Conservation (phyloP, 768 basidiomycete genomes). For the Cyathus striatus region DNA sequence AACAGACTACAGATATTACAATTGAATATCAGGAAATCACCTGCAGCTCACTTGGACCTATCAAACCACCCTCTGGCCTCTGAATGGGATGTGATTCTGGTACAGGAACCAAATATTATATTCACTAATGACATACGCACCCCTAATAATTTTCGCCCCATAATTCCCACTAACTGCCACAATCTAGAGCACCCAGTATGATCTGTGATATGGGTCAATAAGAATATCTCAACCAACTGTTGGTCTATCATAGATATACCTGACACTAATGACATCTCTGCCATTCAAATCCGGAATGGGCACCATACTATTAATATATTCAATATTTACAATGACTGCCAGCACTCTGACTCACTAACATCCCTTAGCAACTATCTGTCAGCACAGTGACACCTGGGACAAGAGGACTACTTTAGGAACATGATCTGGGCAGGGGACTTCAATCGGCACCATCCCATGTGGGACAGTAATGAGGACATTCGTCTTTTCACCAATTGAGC, state of each 20-base stretch:
- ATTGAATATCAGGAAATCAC: too few species aligned
- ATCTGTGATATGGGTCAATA: too few species aligned
- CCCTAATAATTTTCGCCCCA: not conserved
- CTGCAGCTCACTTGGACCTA: not conserved
- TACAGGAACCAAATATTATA: too few species aligned
- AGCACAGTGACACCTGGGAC: not conserved
- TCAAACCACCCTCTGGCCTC: not conserved
- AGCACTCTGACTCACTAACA: not conserved
- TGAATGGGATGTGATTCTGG: not conserved
- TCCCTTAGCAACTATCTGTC: not conserved
- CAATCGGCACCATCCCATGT: not conserved
- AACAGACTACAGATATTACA: not conserved
- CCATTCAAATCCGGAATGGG: not conserved
- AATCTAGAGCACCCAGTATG: not conserved
- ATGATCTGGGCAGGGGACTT: too few species aligned
- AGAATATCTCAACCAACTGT: too few species aligned
- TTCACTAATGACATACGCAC: not conserved
- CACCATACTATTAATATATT: not conserved
- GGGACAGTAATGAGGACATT: not conserved
- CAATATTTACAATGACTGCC: too few species aligned
- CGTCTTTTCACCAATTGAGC: not conserved
- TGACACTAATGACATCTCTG: not conserved
- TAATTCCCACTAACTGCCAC: not conserved
- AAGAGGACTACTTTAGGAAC: not conserved
- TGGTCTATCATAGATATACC: not conserved